These are phyloP conservation scores for Malus hybrid DNA, from an alignment of 331 rosid species.

Conservation along the genomic window DNA sequence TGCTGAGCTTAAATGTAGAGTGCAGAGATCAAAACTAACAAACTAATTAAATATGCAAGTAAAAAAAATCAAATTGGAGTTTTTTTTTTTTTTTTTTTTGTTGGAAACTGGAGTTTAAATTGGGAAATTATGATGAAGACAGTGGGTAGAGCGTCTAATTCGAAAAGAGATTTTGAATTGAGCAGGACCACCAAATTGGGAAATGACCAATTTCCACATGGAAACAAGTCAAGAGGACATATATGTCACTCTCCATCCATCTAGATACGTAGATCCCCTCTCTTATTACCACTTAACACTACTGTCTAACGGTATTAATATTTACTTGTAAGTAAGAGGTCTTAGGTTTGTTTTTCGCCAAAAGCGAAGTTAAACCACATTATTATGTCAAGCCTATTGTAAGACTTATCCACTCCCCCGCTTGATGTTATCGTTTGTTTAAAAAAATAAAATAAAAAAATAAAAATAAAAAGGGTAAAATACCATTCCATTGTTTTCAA, in stretches of 20 bases:
- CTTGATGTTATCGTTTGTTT: too few species aligned
- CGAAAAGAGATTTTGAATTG: neutral
- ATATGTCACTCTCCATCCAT: neutral
- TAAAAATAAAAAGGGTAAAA: too few species aligned
- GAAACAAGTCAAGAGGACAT: neutral
- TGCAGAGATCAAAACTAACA: too few species aligned
- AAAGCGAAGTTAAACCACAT: too few species aligned
- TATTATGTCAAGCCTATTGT: too few species aligned
- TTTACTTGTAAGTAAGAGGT: too few species aligned
- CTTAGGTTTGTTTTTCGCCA: too few species aligned
- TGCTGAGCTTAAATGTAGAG: neutral
- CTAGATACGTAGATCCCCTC: neutral
- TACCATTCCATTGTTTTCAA: neutral
- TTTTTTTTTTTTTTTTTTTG: too few species aligned
- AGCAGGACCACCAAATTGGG: neutral
- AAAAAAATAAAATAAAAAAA: too few species aligned
- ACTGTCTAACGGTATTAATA: fast-evolving
- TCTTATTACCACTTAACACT: fast-evolving
- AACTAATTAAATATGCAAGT: neutral
- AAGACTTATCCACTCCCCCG: too few species aligned
- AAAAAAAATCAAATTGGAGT: neutral
- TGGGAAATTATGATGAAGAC: neutral
- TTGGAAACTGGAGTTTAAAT: neutral
- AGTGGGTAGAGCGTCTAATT: neutral
- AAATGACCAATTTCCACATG: neutral